Evolutionary conservation across 2,329 filamentous ascomycete species (phyloP).

Genomic region (Aspergillus sp.): DNA sequence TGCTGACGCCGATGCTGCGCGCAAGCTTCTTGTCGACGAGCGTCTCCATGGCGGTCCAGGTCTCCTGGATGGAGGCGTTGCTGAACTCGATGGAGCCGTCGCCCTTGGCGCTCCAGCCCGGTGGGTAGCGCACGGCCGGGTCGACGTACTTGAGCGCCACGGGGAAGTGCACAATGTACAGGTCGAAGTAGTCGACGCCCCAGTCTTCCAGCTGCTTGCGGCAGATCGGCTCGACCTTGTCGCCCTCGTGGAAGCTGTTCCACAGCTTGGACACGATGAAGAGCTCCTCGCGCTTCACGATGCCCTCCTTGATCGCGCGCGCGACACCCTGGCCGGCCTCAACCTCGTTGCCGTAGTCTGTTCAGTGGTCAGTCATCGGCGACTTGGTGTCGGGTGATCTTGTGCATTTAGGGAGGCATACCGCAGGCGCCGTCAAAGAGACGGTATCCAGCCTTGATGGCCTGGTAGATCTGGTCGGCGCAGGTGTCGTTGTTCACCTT

Average conservation of each 20-base stretch:
- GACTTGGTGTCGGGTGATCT: background rate
- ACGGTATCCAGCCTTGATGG: conserved; percentile 60
- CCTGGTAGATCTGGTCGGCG: conserved; percentile 75
- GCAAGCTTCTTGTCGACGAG: conserved; percentile 68
- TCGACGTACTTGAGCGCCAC: conserved; percentile 82
- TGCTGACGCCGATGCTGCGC: conserved; percentile 74
- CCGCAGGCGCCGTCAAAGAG: conserved; percentile 61
- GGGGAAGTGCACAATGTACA: conserved; percentile 88
- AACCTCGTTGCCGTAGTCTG: conserved; percentile 81
- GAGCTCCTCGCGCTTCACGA: conserved; percentile 81
- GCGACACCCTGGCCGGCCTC: conserved; percentile 74
- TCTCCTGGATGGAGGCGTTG: conserved; percentile 74
- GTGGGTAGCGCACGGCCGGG: conserved; percentile 74
- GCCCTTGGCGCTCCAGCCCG: conserved; percentile 64
- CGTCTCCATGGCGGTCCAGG: conserved; percentile 76
- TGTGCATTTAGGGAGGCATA: too few species aligned
- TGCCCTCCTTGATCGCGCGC: conserved; percentile 74
- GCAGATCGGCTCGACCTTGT: conserved; percentile 72
- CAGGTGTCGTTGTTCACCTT: conserved; percentile 73
- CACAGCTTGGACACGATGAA: conserved; percentile 93
- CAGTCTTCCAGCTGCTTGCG: conserved; percentile 77
- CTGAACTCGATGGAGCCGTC: conserved; percentile 62
- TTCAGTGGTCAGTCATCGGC: background rate
- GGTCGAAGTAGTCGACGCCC: conserved; percentile 84
- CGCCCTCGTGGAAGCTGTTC: conserved; percentile 84